A percentile compares a stretch with the other conserved stretches of the same genome.
These are phyloP conservation scores for Calophaca sinica DNA, from an alignment of 306 rosid genomes.

Conservation along the genomic window DNA sequence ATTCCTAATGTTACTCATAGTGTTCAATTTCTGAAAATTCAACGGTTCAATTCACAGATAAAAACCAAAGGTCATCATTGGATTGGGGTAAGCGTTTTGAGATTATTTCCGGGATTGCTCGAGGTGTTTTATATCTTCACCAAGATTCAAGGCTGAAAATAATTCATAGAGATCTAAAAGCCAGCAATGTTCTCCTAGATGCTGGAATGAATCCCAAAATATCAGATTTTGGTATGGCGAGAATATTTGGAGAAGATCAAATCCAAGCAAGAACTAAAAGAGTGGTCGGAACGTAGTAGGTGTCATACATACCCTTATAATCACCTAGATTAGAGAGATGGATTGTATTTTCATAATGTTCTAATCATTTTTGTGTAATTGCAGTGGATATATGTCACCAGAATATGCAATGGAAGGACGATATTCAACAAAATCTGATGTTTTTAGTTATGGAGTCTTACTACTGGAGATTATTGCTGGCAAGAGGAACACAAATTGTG, in stretches of 20 bases:
- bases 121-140: slow-evolving; percentile 58
- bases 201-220: slow-evolving; percentile 52
- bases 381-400: slow-evolving; percentile 57
- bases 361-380: background rate
- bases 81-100: slow-evolving; percentile 47
- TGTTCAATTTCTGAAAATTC: background rate
- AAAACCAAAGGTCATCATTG: slow-evolving; percentile 35
- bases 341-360: background rate
- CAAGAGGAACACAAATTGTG: slow-evolving; percentile 35
- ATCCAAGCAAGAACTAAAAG: slow-evolving; percentile 48
- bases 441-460: slow-evolving; percentile 58
- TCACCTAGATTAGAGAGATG: background rate
- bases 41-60: background rate
- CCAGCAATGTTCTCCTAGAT: slow-evolving; percentile 55
- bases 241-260: slow-evolving; percentile 51
- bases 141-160: slow-evolving; percentile 57
- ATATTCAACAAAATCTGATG: slow-evolving; percentile 56
- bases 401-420: slow-evolving; percentile 58
- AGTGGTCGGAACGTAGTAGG: slow-evolving; percentile 65
- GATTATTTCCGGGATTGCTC: slow-evolving; percentile 47
- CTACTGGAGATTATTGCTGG: slow-evolving; percentile 48
- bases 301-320: background rate
- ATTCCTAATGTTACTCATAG: background rate
- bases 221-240: slow-evolving; percentile 61
- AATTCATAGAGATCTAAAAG: slow-evolving; percentile 56